phyloP scores from a whole-genome alignment of 345 rosid species.

The Angophora floribunda region DNA sequence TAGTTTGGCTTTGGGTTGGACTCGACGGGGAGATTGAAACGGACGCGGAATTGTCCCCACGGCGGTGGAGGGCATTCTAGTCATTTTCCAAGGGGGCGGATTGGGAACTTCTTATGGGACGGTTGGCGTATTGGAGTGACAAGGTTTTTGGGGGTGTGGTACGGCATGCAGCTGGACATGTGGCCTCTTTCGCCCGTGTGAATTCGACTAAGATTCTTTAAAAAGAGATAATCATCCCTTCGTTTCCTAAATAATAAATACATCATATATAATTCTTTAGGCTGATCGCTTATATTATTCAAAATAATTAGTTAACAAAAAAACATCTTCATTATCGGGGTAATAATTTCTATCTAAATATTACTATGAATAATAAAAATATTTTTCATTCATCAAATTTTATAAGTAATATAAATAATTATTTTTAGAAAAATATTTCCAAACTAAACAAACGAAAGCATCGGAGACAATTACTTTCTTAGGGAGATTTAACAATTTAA shows the following conservation, averaged over 20 bases:
- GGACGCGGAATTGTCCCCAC: not conserved
- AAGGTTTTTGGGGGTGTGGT: not conserved
- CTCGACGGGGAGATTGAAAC: not conserved
- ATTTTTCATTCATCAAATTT: not conserved
- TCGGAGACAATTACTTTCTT: rapidly evolving
- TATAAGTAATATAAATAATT: too few relatives aligned
- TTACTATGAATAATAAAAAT: too few relatives aligned
- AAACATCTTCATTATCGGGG: rapidly evolving
- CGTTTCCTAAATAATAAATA: too few relatives aligned
- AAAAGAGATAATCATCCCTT: too few relatives aligned
- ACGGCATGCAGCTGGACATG: not conserved
- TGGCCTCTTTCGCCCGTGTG: not conserved
- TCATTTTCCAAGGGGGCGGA: not conserved
- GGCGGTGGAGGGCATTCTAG: not conserved
- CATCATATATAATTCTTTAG: too few relatives aligned
- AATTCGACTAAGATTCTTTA: not conserved
- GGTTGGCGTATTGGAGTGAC: not conserved
- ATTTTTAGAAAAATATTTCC: too few relatives aligned
- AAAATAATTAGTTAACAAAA: too few relatives aligned
- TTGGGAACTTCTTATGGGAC: not conserved
- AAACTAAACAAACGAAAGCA: not conserved
- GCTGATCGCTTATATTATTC: too few relatives aligned
- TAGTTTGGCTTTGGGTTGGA: not conserved
- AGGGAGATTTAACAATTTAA: not conserved
- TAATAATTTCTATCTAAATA: too few relatives aligned